A percentile compares a stretch with the other conserved stretches of the same genome.
Evolutionary conservation across 345 rosid species (phyloP).

Genomic region (Rhizophora apiculata): DNA sequence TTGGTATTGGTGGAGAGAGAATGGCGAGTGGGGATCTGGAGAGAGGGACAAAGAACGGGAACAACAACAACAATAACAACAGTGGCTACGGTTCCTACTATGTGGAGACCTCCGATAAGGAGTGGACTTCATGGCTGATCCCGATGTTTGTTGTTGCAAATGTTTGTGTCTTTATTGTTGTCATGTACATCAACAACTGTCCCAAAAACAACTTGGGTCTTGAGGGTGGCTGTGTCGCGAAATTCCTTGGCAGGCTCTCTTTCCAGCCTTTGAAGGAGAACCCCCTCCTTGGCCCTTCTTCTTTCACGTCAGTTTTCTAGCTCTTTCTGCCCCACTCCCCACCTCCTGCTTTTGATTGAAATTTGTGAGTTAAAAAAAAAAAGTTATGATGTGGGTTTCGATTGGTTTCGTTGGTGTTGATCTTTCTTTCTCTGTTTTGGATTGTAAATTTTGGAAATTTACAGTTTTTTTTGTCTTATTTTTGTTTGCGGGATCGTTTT

Average conservation of each 20-base stretch:
- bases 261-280: conserved; percentile 86
- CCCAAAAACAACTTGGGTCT: conserved; percentile 46
- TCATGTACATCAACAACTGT: conserved; percentile 88
- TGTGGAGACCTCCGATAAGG: conserved; percentile 40
- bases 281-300: conserved; percentile 94
- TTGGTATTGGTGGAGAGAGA: not conserved
- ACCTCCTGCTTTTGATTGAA: not conserved
- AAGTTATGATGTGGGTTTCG: conserved; percentile 2
- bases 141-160: conserved; percentile 75
- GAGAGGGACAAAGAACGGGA: conserved; percentile 40
- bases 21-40: conserved; percentile 72
- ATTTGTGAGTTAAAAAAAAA: not conserved
- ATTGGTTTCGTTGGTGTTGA: conserved; percentile 4
- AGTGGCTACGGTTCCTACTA: conserved; percentile 28
- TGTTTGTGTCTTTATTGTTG: conserved; percentile 56
- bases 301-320: conserved; percentile 56
- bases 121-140: conserved; percentile 93
- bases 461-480: not conserved
- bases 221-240: conserved; percentile 60
- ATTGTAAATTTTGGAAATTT: not conserved
- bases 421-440: not conserved
- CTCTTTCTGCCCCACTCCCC: not conserved
- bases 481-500: not conserved
- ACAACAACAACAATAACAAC: conserved; percentile 22
- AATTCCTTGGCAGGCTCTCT: conserved; percentile 70